Base-by-base conservation (phyloP, 768 basidiomycete species). In the Lentinula boryana region DNA sequence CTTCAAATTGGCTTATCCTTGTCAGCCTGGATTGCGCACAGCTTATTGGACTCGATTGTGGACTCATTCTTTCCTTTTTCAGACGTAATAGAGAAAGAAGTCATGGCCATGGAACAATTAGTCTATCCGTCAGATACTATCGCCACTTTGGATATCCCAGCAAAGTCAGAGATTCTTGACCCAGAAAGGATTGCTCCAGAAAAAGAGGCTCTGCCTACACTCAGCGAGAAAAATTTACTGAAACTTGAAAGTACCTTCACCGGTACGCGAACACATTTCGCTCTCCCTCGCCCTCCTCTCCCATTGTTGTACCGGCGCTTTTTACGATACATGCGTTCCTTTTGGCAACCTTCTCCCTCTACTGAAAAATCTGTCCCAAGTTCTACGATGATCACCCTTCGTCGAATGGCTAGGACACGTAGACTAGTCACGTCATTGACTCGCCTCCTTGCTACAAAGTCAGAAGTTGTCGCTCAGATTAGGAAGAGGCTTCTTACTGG, bases 11-110 rank as follows among this genome's bases (percentile, higher is more conserved):
- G 40, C 27, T 49, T 16, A 59, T 38, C 23, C 2, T 59, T 18
- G 18, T 16, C 63, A 93, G 95, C 95, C 69, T 96, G 93, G 93
- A 91, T 98, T 64, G 93, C 93, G 0, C 94, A 98, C 71, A 90
- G 88, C 21, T 80, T 97, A 58, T 76, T 98, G 64, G 95, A 97
- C 68, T 95, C 93, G 1, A 86, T 98, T 56, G 94, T 98, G 21
- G 95, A 98, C 69, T 88, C 91, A 0, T 95, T 95, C 74, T 93
- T 94, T 70, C 93, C 93, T 1, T 80, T 93, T 61, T 76, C 95
- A 61, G 82, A 87, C 64, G 85, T 86, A 61, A 88, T 97, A 40
- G 92, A 92, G 67, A 79, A 78, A 51, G 95, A 96, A 68, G 87
- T 93, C 2, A 79, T 85, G 62, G 83, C 83, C 16, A 86, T 95